Evolutionary conservation across 192 early-diverging fungal genomes (phyloP).

Genomic region (Linnemannia hyalina): DNA sequence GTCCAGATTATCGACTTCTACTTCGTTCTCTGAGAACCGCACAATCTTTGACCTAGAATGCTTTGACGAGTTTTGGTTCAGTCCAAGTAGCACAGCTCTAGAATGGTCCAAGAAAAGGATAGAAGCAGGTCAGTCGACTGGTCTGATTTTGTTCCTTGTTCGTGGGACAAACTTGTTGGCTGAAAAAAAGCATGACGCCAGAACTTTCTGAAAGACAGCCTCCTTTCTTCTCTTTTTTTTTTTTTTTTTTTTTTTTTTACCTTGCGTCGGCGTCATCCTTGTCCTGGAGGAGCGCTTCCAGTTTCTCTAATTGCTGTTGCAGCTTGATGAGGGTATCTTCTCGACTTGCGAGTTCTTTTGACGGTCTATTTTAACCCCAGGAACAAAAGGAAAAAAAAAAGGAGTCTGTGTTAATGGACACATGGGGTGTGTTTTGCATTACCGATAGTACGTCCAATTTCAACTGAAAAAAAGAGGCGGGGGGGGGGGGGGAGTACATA

Average conservation of each 20-base stretch:
- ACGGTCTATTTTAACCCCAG: slow-evolving; percentile 31
- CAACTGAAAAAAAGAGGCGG: not conserved
- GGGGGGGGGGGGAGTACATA: slow-evolving; percentile 24
- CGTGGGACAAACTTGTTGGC: not conserved
- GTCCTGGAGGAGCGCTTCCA: slow-evolving; percentile 63
- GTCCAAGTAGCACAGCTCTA: slow-evolving; percentile 47
- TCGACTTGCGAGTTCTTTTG: slow-evolving; percentile 65
- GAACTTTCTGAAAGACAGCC: not conserved
- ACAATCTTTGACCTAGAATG: slow-evolving; percentile 52
- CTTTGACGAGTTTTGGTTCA: slow-evolving; percentile 49
- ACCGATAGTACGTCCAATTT: not conserved
- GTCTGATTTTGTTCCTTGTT: too few species aligned
- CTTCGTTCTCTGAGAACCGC: slow-evolving; percentile 58
- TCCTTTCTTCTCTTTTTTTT: not conserved
- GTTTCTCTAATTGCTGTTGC: slow-evolving; percentile 71
- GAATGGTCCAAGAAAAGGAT: not conserved
- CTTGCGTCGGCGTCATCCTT: slow-evolving; percentile 60
- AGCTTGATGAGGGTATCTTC: slow-evolving; percentile 76
- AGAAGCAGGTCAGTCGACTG: not conserved
- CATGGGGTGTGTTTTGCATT: too few species aligned
- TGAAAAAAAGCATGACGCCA: not conserved
- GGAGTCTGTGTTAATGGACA: not conserved
- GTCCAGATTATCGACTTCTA: slow-evolving; percentile 59
- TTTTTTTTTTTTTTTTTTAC: slow-evolving; percentile 15
- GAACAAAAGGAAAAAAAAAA: not conserved